Base-by-base conservation (phyloP, 2,329 filamentous ascomycete genomes). In the Epicoccum nigrum region DNA sequence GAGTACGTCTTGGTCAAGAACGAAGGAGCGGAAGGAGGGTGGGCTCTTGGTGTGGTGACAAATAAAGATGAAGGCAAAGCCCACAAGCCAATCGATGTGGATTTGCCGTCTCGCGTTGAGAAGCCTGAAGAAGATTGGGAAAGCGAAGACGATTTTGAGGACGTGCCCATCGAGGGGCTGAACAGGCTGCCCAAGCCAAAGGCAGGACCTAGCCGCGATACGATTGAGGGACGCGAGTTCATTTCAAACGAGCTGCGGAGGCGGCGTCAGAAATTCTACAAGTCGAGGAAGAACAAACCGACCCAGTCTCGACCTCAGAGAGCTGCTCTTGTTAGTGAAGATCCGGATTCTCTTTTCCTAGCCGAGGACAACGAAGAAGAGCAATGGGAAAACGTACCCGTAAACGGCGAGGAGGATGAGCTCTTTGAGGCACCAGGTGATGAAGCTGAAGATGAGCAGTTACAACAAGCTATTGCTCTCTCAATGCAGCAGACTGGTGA, bases 1-100 rank as follows among this genome's bases (percentile, higher is more conserved):
- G 94, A 99, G 72, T 99, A 99, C 66, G 92, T 99, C 11, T 78
- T 99, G 4, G 92, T 99, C 31, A 96, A 94, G 75, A 97, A 97
- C 63, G 91, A 95, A 35, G 90, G 92, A 0, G 92, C 91, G 1
- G 93, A 97, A 70, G 94, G 94, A 37, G 94, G 94, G 4, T 99
- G 92, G 92, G 93, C 93, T 0, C 77, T 99, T 5, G 94, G 94
- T 44, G 94, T 99, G 20, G 92, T 99, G 17, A 92, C 88, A 55
- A 90, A 86, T 55, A 88, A 90, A 53, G 95, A 94, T 42, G 82
- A 87, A 34, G 92, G 90, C 2, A 83, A 90, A 56, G 84, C 85
- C 21, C 87, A 92, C 56, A 96, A 92, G 69, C 93, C 94, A 0
- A 97, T 99, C 54, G 92, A 97, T 68, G 84, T 99, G 15, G 94